Base-by-base conservation (phyloP, 2,329 filamentous ascomycete genomes). In the Dryadomyces quercivorus region DNA sequence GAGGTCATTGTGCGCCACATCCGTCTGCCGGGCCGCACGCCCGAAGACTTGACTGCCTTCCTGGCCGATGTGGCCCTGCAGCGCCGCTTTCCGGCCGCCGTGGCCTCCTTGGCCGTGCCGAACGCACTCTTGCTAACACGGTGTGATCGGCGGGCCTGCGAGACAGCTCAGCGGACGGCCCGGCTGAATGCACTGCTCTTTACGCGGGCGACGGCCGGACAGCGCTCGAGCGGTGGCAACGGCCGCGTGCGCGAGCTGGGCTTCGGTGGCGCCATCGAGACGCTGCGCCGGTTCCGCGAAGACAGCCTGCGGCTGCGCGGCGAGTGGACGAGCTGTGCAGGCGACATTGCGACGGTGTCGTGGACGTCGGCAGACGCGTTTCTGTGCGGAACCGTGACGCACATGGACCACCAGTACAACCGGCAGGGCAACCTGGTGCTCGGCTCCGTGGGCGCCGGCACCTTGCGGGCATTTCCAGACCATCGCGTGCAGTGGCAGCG, bases 381-480 rank as follows among this genome's bases (percentile, higher is more conserved):
- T 52, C 62, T 84, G n/a, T 82, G 79, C 58, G 81, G 81, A 38
- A 80, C 81, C 0, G 81, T 79, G 0, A 76, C 77, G 0, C 81
- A 84, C 64, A 83, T 79, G 0, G 81, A 84, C 59, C 80, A 84
- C 59, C 80, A 84, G 58, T 84, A 85, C 61, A 85, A 85, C 60
- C 82, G 79, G 59, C 75, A 77, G 0, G 81, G 81, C 1, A 85
- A 85, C 60, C 64, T 85, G 10, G 66, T 80, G 1, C 65, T 84
- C 1, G 81, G 77, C 7, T 81, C 77, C 0, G 67, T 71, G 1
- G 60, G 56, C 0, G 60, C 63, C 1, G 71, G 74, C 0, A 72
- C 68, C 0, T 63, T 84, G 2, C 70, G 64, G 6, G 75, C 78
- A 0, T 77, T 76, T 60, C 67, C 78, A 0, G 74, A 83, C 45